phyloP scores from a whole-genome alignment of 441 rosid species.

The Biscutella laevigata region DNA sequence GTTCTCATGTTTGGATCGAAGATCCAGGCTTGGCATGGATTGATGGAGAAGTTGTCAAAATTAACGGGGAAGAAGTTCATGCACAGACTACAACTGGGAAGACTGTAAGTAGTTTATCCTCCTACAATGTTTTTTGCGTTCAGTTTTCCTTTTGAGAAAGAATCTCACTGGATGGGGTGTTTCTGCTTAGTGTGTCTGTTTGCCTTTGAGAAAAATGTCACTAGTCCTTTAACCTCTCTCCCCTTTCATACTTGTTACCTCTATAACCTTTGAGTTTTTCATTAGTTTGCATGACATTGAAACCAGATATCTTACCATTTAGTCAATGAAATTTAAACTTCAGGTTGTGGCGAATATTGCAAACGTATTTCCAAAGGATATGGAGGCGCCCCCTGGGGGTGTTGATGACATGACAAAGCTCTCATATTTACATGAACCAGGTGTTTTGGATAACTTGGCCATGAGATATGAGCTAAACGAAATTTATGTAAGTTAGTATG shows the following conservation, averaged over 20 bases:
- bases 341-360: slow-evolving; percentile 81
- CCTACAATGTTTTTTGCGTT: background rate
- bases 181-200: slow-evolving; percentile 9
- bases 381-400: slow-evolving; percentile 95
- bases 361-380: slow-evolving; percentile 84
- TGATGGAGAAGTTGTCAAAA: slow-evolving; percentile 85
- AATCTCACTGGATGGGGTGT: slow-evolving; percentile 1
- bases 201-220: background rate
- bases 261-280: background rate
- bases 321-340: slow-evolving; percentile 10
- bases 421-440: slow-evolving; percentile 93
- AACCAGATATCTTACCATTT: background rate
- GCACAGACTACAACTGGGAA: slow-evolving; percentile 54
- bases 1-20: slow-evolving; percentile 99
- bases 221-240: background rate
- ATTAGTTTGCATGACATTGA: slow-evolving; percentile 20
- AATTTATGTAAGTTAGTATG: slow-evolving; percentile 63
- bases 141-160: background rate
- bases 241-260: background rate
- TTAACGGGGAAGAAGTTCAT: slow-evolving; percentile 70
- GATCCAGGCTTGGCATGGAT: slow-evolving; percentile 83
- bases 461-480: slow-evolving; percentile 92
- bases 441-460: slow-evolving; percentile 88
- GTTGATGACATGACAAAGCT: slow-evolving; percentile 99
- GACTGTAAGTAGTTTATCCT: slow-evolving; percentile 45